These are phyloP conservation scores for Penicillium pulvis DNA, from an alignment of 495 filamentous ascomycete genomes.

Conservation along the genomic window DNA sequence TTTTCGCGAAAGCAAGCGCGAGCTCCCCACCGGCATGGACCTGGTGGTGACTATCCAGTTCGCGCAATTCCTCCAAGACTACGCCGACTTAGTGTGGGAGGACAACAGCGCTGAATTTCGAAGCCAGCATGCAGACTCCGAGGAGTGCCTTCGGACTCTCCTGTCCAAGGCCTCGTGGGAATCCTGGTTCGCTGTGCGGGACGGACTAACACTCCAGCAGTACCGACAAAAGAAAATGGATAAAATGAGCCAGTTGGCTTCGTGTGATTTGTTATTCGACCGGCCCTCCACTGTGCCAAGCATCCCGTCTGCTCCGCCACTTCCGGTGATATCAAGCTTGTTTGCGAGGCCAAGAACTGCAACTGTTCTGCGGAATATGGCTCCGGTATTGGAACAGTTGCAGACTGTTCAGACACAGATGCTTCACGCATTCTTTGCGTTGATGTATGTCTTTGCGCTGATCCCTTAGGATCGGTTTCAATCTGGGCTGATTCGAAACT, in stretches of 20 bases:
- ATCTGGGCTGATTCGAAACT: background rate
- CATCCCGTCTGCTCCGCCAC: background rate
- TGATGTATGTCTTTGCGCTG: background rate
- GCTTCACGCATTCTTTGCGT: background rate
- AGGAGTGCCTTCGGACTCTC: slow-evolving; percentile 30
- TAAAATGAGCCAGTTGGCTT: background rate
- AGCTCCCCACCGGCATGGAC: slow-evolving; percentile 34
- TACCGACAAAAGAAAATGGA: slow-evolving; percentile 13
- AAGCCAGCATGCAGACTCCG: slow-evolving; percentile 13
- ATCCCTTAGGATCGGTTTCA: background rate
- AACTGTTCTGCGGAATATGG: background rate
- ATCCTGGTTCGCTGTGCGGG: slow-evolving; percentile 31
- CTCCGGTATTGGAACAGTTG: background rate
- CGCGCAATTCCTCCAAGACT: slow-evolving; percentile 38
- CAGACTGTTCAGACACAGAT: background rate
- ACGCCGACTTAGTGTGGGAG: slow-evolving; percentile 29
- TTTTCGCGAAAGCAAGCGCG: slow-evolving; percentile 12
- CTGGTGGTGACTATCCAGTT: slow-evolving; percentile 37
- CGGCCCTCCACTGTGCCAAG: background rate
- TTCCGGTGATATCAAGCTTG: background rate
- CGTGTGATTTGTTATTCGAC: slow-evolving; percentile 5
- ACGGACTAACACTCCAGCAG: slow-evolving; percentile 19
- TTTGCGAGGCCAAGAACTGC: background rate
- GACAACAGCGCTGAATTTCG: slow-evolving; percentile 12
- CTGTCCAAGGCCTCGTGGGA: slow-evolving; percentile 33